Evolutionary conservation across 495 filamentous ascomycete species (phyloP).

Genomic region (Annulohypoxylon stygium): DNA sequence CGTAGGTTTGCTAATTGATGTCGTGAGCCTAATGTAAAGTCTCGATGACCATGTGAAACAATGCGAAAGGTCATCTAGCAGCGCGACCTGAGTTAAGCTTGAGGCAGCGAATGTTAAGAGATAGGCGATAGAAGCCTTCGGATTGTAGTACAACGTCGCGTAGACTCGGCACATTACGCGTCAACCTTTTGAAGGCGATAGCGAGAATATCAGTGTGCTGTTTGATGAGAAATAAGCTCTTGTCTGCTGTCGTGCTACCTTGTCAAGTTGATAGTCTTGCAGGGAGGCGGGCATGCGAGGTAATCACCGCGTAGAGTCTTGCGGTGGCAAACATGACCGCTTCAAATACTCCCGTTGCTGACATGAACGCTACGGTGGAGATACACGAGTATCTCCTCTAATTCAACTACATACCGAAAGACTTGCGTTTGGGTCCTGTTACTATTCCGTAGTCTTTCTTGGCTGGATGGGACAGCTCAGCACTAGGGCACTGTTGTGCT

Average conservation of each 20-base stretch:
- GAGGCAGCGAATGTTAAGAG: slow-evolving; percentile 14
- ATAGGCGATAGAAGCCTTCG: slow-evolving; percentile 1
- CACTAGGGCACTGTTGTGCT: slow-evolving; percentile 46
- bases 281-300: slow-evolving; percentile 46
- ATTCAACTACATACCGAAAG: slow-evolving; percentile 28
- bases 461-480: slow-evolving; percentile 43
- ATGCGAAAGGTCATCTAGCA: slow-evolving; percentile 38
- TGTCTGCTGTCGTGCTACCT: slow-evolving; percentile 40
- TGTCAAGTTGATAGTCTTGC: slow-evolving; percentile 40
- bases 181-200: slow-evolving; percentile 23
- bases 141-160: slow-evolving; percentile 9
- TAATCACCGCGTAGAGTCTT: slow-evolving; percentile 43
- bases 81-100: slow-evolving; percentile 12
- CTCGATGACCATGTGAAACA: slow-evolving; percentile 36
- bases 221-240: slow-evolving; percentile 27
- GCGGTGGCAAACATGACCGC: slow-evolving; percentile 50
- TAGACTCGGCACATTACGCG: slow-evolving; percentile 36
- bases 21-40: slow-evolving; percentile 41
- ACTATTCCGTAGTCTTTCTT: slow-evolving; percentile 27
- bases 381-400: slow-evolving; percentile 39
- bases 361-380: slow-evolving; percentile 35
- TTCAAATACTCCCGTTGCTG: slow-evolving; percentile 42
- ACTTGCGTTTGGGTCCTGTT: slow-evolving; percentile 38
- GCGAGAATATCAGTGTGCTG: slow-evolving; percentile 22
- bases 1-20: slow-evolving; percentile 40